phyloP scores from a whole-genome alignment of 2,329 filamentous ascomycete species.

The Pseudogymnoascus sp. region DNA sequence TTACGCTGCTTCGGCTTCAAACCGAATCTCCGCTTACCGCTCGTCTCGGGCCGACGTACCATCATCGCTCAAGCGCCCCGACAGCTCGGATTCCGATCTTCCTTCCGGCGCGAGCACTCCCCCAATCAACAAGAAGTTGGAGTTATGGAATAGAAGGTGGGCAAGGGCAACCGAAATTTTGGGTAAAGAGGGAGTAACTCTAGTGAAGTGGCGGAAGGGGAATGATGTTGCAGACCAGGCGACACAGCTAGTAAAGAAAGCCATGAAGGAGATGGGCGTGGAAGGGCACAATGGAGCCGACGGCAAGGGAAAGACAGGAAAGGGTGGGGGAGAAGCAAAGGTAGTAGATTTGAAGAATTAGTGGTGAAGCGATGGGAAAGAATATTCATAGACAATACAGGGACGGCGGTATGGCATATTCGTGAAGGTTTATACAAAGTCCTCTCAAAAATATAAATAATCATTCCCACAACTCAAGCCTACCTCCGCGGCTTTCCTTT shows the following conservation, averaged over 20 bases:
- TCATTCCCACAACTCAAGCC: background rate
- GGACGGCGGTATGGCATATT: background rate
- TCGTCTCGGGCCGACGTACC: constrained; percentile 7
- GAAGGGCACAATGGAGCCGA: constrained; percentile 20
- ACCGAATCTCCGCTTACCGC: background rate
- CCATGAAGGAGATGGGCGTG: constrained; percentile 39
- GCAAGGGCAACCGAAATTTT: constrained; percentile 57
- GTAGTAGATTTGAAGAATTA: constrained; percentile 27
- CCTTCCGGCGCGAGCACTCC: constrained; percentile 10
- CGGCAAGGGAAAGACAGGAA: constrained; percentile 24
- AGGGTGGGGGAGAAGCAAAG: constrained; percentile 27
- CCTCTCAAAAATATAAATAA: constrained; percentile 1
- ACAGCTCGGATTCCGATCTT: constrained; percentile 9
- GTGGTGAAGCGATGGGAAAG: background rate
- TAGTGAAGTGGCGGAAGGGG: constrained; percentile 69
- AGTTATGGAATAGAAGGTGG: constrained; percentile 64
- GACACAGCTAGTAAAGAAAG: constrained; percentile 54
- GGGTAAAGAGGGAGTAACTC: constrained; percentile 55
- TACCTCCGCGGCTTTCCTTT: constrained; percentile 26
- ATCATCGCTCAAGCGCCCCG: constrained; percentile 12
- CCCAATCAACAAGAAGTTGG: constrained; percentile 57
- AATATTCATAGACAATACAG: background rate
- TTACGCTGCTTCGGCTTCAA: constrained; percentile 1
- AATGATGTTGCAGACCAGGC: constrained; percentile 63
- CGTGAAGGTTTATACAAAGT: constrained; percentile 4